Evolutionary conservation across 192 early-diverging fungal species (phyloP), one percentile per base, ranked within the genome.

Genomic region (Backusella psychrophila): DNA sequence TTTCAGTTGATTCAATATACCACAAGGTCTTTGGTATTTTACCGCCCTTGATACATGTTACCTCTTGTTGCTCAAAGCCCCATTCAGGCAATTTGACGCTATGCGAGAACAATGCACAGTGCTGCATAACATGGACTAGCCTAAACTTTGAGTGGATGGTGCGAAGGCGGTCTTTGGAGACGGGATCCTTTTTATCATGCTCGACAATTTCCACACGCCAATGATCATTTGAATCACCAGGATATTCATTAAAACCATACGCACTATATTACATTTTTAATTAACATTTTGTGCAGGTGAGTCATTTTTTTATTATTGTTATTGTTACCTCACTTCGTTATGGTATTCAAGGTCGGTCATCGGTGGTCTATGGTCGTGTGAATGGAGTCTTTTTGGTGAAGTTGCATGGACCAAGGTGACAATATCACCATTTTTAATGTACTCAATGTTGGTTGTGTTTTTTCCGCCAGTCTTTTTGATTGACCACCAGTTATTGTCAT

Each of bases 1-100:
- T 84, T 36, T 76, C 42, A 75, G 85, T 96, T 11, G 86, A 85
- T 46, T 97, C 96, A 71, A 97, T 87, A 67, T 85, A 90, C 95
- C 95, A 99, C 29, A 89, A 73, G 15, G 93, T 93, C 77, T 89
- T 88, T 56, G 88, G 80, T 26, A 90, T 81, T 70, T 87, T 87
- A 44, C 90, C 86, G 41, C 90, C 91, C 77, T 96, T 96, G 85
- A 97, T 97, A 66, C 98, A 97, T 29, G 96, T 97, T 42, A 98
- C 92, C 75, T 99, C 96, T 74, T 94, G 92, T 83, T 97, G 96
- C 39, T 90, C 92, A 80, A 90, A 98, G 19, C 90, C 97, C 96
- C 96, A 99, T 73, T 94, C 91, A 69, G 97, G 97, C 34, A 99
- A 87, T 81, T 92, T 88, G 36, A 90, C 88, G 74, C 85, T 85